These are phyloP conservation scores for Tylopilus sp. DNA, from an alignment of 768 basidiomycete genomes.

Conservation along the genomic window DNA sequence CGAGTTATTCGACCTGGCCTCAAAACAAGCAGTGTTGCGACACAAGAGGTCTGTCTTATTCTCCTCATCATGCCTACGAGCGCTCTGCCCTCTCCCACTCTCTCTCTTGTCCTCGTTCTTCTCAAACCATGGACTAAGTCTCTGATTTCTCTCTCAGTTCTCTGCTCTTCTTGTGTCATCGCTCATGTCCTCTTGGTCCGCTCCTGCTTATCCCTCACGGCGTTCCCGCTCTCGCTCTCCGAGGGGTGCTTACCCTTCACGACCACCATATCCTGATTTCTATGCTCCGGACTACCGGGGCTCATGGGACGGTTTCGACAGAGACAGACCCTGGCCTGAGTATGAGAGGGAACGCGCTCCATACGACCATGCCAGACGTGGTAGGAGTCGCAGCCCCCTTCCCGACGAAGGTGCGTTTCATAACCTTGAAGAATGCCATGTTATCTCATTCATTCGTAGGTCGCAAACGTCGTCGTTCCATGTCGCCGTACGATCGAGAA, in stretches of 20 bases:
- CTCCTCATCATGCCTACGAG: conserved; percentile 68
- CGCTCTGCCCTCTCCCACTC: conserved; percentile 67
- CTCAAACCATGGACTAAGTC: conserved; percentile 42
- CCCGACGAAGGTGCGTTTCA: conserved; percentile 56
- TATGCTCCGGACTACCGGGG: conserved; percentile 58
- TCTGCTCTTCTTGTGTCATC: conserved; percentile 27
- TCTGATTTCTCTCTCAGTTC: conserved; percentile 47
- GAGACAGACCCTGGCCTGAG: conserved; percentile 61
- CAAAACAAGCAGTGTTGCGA: conserved; percentile 43
- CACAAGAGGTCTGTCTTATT: conserved; percentile 86
- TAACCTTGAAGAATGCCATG: neutral
- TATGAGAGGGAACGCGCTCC: conserved; percentile 68
- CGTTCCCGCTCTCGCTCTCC: conserved; percentile 84
- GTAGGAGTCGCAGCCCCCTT: conserved; percentile 74
- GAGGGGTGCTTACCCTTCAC: conserved; percentile 48
- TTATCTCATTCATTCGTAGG: conserved; percentile 34
- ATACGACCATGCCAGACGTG: conserved; percentile 67
- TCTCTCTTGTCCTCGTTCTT: conserved; percentile 50
- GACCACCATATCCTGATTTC: conserved; percentile 55
- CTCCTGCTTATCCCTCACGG: conserved; percentile 64
- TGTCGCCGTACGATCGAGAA: conserved; percentile 74
- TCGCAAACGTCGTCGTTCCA: conserved; percentile 76
- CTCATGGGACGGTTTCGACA: conserved; percentile 69
- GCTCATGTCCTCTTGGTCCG: conserved; percentile 78
- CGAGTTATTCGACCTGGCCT: conserved; percentile 29